These are phyloP conservation scores for Tulasnella sp. DNA, from an alignment of 768 basidiomycete genomes.

Conservation along the genomic window DNA sequence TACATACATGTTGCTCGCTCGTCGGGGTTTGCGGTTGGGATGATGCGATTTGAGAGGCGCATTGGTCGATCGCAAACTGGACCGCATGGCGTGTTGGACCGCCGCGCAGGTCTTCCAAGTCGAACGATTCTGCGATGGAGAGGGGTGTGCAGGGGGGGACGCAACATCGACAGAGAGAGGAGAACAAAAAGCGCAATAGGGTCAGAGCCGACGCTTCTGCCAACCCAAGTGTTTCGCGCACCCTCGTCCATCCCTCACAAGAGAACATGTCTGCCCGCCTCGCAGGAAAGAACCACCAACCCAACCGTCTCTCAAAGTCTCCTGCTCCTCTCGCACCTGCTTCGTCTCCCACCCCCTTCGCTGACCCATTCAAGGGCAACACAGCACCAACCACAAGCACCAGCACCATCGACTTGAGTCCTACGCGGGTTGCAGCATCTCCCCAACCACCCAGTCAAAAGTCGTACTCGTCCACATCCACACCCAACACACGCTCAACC, in stretches of 20 bases:
- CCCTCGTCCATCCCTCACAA: conserved; percentile 5
- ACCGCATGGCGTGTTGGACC: neutral
- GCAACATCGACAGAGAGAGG: neutral
- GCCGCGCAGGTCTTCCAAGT: neutral
- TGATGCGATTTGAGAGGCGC: neutral
- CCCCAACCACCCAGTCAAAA: conserved; percentile 22
- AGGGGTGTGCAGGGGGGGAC: neutral
- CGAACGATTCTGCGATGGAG: neutral
- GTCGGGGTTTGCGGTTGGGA: neutral
- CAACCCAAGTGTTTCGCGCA: neutral
- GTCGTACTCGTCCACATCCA: conserved; percentile 19
- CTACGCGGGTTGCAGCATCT: neutral
- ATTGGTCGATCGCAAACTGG: neutral
- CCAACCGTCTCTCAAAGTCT: conserved; percentile 22
- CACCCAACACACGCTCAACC: conserved; percentile 22
- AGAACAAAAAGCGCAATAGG: conserved; percentile 16
- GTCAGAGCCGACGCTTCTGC: neutral
- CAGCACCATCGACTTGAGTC: conserved; percentile 5
- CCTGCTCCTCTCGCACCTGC: neutral
- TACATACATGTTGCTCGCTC: neutral
- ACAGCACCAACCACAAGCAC: conserved; percentile 4
- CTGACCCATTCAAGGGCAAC: neutral
- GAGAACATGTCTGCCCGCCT: neutral
- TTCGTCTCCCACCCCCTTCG: neutral
- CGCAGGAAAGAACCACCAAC: conserved; percentile 8